Evolutionary conservation across 164 flowering plant species (phyloP).

Genomic region (Litsea cubeba): DNA sequence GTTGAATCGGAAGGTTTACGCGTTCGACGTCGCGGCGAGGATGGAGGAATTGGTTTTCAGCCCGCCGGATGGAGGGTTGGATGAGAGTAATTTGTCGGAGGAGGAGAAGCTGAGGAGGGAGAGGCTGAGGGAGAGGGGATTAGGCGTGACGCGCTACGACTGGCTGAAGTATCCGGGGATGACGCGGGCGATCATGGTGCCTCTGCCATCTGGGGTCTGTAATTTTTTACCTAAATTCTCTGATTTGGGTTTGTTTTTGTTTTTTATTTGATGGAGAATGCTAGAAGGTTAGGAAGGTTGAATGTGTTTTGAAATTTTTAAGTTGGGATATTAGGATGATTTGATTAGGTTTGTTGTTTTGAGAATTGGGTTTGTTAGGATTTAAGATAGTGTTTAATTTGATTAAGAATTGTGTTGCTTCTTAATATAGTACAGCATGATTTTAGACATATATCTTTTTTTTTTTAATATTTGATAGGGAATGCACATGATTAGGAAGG

Average conservation of each 20-base stretch:
- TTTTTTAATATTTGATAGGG: no score
- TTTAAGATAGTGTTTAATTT: no score
- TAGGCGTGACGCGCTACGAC: constrained; percentile 94
- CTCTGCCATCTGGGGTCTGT: constrained; percentile 91
- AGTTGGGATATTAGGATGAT: no score
- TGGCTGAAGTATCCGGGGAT: constrained; percentile 63
- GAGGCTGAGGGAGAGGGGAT: constrained; percentile 78
- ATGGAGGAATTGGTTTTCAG: constrained; percentile 60
- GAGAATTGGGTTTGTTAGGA: no score
- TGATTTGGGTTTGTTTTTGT: not conserved
- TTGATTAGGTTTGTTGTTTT: no score
- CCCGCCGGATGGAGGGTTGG: constrained; percentile 91
- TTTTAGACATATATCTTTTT: no score
- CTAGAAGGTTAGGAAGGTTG: no score
- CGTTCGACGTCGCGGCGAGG: constrained; percentile 48
- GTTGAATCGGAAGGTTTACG: constrained; percentile 62
- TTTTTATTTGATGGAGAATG: not conserved
- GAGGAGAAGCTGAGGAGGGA: constrained; percentile 95
- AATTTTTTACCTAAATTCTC: constrained; percentile 5
- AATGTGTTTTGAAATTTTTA: no score
- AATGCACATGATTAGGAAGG: no score
- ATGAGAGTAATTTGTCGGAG: constrained; percentile 71
- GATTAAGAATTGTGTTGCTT: no score
- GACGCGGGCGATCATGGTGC: constrained; percentile 70
- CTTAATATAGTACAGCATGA: no score